A percentile compares a stretch with the other conserved stretches of the same genome.
Evolutionary conservation across 2,329 filamentous ascomycete species (phyloP).

Genomic region (Stemphylium lycopersici): DNA sequence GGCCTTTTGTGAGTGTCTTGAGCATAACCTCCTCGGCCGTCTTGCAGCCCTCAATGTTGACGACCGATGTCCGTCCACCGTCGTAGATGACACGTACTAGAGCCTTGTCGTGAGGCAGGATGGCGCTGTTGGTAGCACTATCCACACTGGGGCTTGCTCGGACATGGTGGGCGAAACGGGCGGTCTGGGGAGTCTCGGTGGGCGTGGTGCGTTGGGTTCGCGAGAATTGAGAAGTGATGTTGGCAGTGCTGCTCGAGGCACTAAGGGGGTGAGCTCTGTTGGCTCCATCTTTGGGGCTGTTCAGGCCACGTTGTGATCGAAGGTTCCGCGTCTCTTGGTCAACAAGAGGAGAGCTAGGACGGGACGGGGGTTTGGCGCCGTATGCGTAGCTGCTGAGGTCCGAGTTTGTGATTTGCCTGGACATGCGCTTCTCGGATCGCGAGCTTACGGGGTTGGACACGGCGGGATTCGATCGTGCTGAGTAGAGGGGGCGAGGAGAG

Average conservation of each 20-base stretch:
- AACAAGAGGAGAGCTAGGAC: constrained; percentile 73
- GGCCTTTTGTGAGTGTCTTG: constrained; percentile 85
- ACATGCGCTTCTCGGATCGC: constrained; percentile 57
- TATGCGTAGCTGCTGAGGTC: constrained; percentile 53
- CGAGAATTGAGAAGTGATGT: constrained; percentile 54
- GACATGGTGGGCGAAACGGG: constrained; percentile 71
- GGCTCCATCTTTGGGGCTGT: constrained; percentile 59
- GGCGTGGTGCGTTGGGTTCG: constrained; percentile 57
- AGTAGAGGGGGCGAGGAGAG: constrained; percentile 67
- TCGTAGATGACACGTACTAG: constrained; percentile 94
- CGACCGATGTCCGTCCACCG: constrained; percentile 87
- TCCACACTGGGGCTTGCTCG: constrained; percentile 85
- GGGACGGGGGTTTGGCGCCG: constrained; percentile 64
- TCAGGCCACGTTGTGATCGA: constrained; percentile 63
- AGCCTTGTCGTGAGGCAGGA: constrained; percentile 82
- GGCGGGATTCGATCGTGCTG: constrained; percentile 56
- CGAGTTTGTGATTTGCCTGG: constrained; percentile 51
- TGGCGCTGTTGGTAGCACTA: constrained; percentile 75
- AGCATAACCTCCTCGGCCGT: constrained; percentile 92
- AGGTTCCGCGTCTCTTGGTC: constrained; percentile 61
- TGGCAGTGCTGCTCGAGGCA: constrained; percentile 57
- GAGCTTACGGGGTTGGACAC: constrained; percentile 37
- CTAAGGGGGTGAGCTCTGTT: constrained; percentile 61
- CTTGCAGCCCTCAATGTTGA: constrained; percentile 90
- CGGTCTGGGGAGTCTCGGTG: constrained; percentile 66